Conservation (phyloP, 805 yeast genomes). For the Wickerhamiella musiphila region DNA sequence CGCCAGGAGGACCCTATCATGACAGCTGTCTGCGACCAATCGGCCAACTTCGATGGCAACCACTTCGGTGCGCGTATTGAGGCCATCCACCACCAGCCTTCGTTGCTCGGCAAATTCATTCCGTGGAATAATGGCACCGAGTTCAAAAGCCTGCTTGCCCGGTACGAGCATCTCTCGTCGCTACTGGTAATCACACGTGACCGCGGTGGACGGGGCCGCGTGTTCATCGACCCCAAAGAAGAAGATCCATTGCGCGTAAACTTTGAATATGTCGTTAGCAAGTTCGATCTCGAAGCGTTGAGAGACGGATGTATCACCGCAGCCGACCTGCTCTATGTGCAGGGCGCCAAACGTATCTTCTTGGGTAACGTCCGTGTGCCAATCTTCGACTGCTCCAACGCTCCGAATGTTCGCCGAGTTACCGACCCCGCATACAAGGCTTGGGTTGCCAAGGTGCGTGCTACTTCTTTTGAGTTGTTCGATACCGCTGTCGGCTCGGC, state of each 20-base stretch:
- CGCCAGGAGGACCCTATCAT: conserved; percentile 30
- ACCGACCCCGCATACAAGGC: conserved; percentile 27
- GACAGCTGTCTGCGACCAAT: conserved; percentile 31
- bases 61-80: conserved; percentile 39
- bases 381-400: conserved; percentile 21
- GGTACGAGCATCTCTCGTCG: conserved; percentile 25
- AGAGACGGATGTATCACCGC: conserved; percentile 24
- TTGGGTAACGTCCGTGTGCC: conserved; percentile 21
- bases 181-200: conserved; percentile 33
- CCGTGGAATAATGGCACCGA: conserved; percentile 29
- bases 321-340: conserved; percentile 30
- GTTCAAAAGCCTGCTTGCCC: conserved; percentile 21
- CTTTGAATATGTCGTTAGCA: conserved; percentile 26
- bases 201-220: conserved; percentile 23
- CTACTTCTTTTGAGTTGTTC: conserved; percentile 12
- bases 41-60: conserved; percentile 33
- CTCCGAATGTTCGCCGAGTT: conserved; percentile 23
- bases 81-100: conserved; percentile 31
- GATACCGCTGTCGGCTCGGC: conserved; percentile 29
- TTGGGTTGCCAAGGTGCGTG: conserved; percentile 16
- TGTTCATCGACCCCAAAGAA: conserved; percentile 21
- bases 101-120: conserved; percentile 22
- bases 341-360: conserved; percentile 31
- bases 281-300: conserved; percentile 28
- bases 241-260: conserved; percentile 19